A percentile compares a stretch with the other conserved stretches of the same genome.
Conservation (phyloP, 257 asterid genomes). For the Galeopsis tetrahit region DNA sequence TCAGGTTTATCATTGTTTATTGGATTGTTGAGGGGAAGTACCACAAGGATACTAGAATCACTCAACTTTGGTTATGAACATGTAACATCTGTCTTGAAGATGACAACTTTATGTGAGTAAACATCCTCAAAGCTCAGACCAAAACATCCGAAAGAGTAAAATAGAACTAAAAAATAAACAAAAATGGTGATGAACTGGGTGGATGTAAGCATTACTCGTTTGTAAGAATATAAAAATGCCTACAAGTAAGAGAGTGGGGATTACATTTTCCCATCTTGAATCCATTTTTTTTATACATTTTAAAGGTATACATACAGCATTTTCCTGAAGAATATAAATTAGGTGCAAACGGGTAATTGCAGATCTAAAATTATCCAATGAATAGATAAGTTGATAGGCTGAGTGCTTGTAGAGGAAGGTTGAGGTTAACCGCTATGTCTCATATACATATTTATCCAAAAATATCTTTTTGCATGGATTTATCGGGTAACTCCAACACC, state of each 20-base stretch:
- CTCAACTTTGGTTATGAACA: not conserved
- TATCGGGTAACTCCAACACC: not conserved
- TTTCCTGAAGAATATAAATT: not conserved
- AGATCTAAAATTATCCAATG: not conserved
- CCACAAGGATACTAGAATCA: not conserved
- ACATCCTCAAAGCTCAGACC: slow-evolving; percentile 9
- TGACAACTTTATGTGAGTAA: not conserved
- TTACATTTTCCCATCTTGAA: slow-evolving; percentile 5
- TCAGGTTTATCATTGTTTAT: slow-evolving; percentile 12
- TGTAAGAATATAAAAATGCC: not conserved
- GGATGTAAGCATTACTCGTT: slow-evolving; percentile 10
- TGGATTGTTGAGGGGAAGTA: not conserved
- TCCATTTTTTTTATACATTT: not conserved
- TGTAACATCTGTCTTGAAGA: not conserved
- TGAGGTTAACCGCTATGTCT: not conserved
- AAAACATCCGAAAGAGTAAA: not conserved
- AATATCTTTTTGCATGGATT: slow-evolving; percentile 3
- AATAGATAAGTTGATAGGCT: not conserved
- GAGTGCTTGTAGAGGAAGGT: not conserved
- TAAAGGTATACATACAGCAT: slow-evolving; percentile 4
- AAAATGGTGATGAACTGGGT: not conserved
- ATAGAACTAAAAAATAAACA: not conserved
- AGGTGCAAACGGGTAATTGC: not conserved
- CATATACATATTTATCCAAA: not conserved
- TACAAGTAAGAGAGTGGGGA: not conserved